phyloP scores from a whole-genome alignment of 306 rosid species.

The Ceratonia siliqua region DNA sequence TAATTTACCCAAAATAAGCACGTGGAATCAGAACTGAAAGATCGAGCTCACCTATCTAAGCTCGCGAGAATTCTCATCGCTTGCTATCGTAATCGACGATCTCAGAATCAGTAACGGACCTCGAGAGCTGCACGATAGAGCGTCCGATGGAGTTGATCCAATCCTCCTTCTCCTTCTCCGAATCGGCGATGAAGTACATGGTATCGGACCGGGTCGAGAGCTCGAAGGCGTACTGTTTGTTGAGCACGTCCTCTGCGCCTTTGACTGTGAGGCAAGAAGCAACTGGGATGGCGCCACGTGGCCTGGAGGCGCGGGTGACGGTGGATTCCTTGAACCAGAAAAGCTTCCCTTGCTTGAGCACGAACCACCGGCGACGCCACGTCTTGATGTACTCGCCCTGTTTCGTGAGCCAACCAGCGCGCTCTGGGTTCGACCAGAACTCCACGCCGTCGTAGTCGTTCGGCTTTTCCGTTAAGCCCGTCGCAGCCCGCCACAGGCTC shows the following conservation, averaged over 20 bases:
- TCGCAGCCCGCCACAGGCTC: constrained; percentile 45
- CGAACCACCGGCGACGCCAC: constrained; percentile 21
- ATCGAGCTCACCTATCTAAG: neutral
- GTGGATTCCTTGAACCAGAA: constrained; percentile 19
- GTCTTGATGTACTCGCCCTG: constrained; percentile 18
- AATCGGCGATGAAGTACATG: constrained; percentile 48
- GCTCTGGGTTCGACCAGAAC: constrained; percentile 45
- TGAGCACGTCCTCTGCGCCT: constrained; percentile 43
- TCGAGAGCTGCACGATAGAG: constrained; percentile 54
- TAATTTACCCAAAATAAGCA: neutral
- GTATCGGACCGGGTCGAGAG: constrained; percentile 41
- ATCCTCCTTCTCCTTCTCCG: constrained; percentile 49
- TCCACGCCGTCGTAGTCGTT: constrained; percentile 39
- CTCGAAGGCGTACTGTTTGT: constrained; percentile 46
- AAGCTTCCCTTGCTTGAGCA: neutral
- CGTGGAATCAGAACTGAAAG: neutral
- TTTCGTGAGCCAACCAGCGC: constrained; percentile 14
- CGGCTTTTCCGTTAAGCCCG: constrained; percentile 28
- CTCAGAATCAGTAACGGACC: constrained; percentile 53
- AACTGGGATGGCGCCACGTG: constrained; percentile 44
- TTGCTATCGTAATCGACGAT: constrained; percentile 49
- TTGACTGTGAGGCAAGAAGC: constrained; percentile 38
- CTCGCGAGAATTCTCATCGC: constrained; percentile 2
- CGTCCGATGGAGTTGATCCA: constrained; percentile 59
- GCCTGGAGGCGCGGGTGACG: constrained; percentile 26